Evolutionary conservation across 2,329 filamentous ascomycete genomes (phyloP).

Genomic region (Rhexocercosporidium sp.): DNA sequence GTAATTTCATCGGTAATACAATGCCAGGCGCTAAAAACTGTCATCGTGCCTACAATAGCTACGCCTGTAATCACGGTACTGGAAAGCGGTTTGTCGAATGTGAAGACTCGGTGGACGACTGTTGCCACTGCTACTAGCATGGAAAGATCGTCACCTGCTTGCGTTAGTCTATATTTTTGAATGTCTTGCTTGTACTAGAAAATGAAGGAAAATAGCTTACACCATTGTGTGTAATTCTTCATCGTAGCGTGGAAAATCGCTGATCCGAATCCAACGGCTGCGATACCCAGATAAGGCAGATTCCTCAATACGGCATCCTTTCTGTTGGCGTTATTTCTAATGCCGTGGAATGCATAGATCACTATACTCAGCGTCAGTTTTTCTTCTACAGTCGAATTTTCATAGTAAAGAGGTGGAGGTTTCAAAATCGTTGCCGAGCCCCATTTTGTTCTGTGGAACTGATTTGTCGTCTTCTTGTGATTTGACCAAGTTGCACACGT

Average conservation of each 20-base stretch:
- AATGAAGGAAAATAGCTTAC: conserved; percentile 46
- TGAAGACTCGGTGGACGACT: conserved; percentile 55
- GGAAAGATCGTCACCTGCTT: conserved; percentile 56
- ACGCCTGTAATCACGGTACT: conserved; percentile 48
- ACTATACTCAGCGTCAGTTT: conserved; percentile 24
- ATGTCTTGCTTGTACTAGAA: conserved; percentile 41
- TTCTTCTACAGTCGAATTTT: neutral
- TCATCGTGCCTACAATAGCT: conserved; percentile 35
- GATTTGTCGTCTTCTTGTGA: conserved; percentile 11
- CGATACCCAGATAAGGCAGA: conserved; percentile 49
- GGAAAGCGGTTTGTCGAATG: conserved; percentile 52
- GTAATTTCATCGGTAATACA: conserved; percentile 37
- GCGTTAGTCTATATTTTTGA: neutral
- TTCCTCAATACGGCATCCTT: conserved; percentile 40
- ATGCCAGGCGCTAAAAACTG: conserved; percentile 49
- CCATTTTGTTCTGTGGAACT: neutral
- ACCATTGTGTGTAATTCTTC: conserved; percentile 53
- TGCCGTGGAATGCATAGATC: conserved; percentile 40
- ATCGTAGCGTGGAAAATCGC: conserved; percentile 50
- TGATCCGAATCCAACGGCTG: conserved; percentile 48
- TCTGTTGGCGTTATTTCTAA: conserved; percentile 36
- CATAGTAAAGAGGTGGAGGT: neutral
- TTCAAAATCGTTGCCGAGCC: neutral
- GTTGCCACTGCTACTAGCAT: conserved; percentile 60
- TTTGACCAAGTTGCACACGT: neutral